These are phyloP conservation scores for Bruguiera hainesii DNA, from an alignment of 441 rosid species.

Conservation along the genomic window DNA sequence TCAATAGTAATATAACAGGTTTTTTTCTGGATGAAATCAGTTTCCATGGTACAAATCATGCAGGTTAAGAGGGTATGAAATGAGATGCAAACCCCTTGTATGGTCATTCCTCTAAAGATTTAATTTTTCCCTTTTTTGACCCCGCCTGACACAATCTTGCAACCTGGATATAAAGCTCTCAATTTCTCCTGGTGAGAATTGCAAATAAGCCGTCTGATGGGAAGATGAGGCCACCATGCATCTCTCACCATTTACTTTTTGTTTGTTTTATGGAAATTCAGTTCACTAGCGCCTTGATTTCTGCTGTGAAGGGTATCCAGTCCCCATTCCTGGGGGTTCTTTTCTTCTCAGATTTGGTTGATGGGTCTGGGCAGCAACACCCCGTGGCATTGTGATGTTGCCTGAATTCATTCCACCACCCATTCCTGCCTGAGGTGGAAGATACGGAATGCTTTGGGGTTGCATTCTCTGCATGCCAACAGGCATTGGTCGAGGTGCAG, in stretches of 20 bases:
- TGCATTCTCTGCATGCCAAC: slow-evolving; percentile 80
- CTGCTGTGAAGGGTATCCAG: slow-evolving; percentile 87
- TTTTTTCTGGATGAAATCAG: background rate
- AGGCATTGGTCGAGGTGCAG: slow-evolving; percentile 69
- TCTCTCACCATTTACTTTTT: background rate
- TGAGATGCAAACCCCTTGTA: background rate
- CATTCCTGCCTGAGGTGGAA: slow-evolving; percentile 54
- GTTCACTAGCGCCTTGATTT: slow-evolving; percentile 69
- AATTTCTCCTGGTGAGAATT: background rate
- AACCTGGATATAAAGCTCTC: background rate
- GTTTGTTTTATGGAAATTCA: background rate
- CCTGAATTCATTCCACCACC: slow-evolving; percentile 77
- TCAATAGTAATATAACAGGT: background rate
- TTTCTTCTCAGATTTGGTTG: slow-evolving; percentile 83
- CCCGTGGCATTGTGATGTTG: slow-evolving; percentile 68
- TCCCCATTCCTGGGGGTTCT: slow-evolving; percentile 79
- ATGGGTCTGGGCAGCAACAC: slow-evolving; percentile 59
- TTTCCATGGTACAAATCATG: background rate
- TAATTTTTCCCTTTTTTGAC: background rate
- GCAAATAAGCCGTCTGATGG: background rate
- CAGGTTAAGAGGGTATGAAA: background rate
- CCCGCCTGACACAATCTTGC: background rate
- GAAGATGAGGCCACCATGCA: background rate
- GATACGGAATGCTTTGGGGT: slow-evolving; percentile 66
- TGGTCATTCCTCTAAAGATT: background rate